phyloP scores from a whole-genome alignment of 306 rosid genomes.

The Citrullus amarus region DNA sequence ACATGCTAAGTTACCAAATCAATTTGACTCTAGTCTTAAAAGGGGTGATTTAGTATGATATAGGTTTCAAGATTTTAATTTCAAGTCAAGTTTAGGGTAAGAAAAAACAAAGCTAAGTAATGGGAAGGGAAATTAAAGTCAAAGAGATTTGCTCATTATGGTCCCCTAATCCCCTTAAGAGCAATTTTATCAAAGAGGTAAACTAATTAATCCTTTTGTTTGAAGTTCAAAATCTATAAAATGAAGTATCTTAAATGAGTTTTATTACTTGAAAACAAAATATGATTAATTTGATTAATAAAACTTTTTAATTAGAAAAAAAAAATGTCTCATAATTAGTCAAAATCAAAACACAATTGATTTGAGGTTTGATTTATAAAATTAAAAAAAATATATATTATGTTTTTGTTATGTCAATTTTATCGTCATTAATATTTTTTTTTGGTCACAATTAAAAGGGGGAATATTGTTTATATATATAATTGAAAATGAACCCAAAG shows the following conservation, averaged over 20 bases:
- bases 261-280: background rate
- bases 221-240: background rate
- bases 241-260: background rate
- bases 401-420: background rate
- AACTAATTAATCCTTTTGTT: background rate
- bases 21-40: background rate
- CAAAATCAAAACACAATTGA: too few relatives aligned
- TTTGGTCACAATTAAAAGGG: too few relatives aligned
- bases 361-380: too few relatives aligned
- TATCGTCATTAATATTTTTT: background rate
- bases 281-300: background rate
- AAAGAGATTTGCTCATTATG: background rate
- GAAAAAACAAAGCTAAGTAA: background rate
- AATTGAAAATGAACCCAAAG: too few relatives aligned
- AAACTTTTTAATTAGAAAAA: background rate
- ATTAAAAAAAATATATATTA: too few relatives aligned
- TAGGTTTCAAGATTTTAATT: background rate
- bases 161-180: background rate
- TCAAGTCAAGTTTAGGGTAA: background rate
- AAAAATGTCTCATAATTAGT: too few relatives aligned
- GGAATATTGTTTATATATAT: too few relatives aligned
- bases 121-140: background rate
- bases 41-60: background rate
- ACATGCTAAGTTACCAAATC: background rate
- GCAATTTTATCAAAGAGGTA: background rate